Conservation (phyloP, 768 basidiomycete genomes). For the Auricularia heimuer region DNA sequence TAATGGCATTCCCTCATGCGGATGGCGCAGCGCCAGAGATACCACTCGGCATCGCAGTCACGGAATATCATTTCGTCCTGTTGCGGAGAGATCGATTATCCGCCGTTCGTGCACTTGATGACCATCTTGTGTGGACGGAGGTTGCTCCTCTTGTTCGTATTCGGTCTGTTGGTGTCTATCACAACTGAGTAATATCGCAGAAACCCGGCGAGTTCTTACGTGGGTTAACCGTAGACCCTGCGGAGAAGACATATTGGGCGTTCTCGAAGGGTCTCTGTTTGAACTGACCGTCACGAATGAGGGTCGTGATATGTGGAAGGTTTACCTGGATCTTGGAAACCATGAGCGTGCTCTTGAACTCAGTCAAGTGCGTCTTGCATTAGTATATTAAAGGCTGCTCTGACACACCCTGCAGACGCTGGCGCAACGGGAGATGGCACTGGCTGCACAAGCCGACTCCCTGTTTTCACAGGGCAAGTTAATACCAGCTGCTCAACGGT, state of each 20-base stretch:
- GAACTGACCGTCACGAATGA: constrained; percentile 82
- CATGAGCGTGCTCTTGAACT: constrained; percentile 73
- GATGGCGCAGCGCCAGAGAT: constrained; percentile 28
- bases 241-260: constrained; percentile 88
- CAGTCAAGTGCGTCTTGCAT: constrained; percentile 51
- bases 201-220: constrained; percentile 63
- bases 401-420: constrained; percentile 45
- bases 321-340: constrained; percentile 68
- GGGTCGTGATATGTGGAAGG: constrained; percentile 89
- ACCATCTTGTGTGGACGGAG: constrained; percentile 78
- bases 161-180: neutral
- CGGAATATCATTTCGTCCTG: constrained; percentile 87
- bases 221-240: constrained; percentile 74
- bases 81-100: constrained; percentile 71
- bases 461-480: constrained; percentile 73
- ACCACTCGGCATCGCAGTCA: constrained; percentile 72
- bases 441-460: constrained; percentile 72
- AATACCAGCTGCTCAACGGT: constrained; percentile 87
- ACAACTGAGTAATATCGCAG: constrained; percentile 29
- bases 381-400: no score
- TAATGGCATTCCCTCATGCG: constrained; percentile 61
- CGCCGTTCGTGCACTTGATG: constrained; percentile 71
- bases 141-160: constrained; percentile 59
- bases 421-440: constrained; percentile 75
- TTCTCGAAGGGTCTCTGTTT: constrained; percentile 81